Conservation (phyloP, 1,284 basidiomycete genomes). For the Anthracocystis setariae region DNA sequence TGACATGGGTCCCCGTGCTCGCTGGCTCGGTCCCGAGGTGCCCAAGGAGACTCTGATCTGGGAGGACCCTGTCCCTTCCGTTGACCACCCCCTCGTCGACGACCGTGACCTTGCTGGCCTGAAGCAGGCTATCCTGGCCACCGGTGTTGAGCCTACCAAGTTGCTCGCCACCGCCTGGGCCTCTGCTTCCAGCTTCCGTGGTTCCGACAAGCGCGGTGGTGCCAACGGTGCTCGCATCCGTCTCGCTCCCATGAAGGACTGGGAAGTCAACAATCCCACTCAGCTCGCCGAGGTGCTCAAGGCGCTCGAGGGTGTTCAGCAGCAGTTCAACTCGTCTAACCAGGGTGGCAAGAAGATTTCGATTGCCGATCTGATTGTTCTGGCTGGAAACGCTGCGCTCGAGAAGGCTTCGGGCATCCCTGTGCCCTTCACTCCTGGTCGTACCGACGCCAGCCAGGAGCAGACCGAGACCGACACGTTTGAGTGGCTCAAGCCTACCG, state of each 20-base stretch:
- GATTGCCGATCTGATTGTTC: conserved; percentile 42
- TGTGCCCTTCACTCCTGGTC: conserved; percentile 44
- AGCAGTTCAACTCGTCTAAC: conserved; percentile 42
- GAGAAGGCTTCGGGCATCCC: conserved; percentile 43
- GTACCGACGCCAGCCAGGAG: conserved; percentile 37
- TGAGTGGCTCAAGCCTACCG: conserved; percentile 34
- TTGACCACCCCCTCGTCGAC: conserved; percentile 34
- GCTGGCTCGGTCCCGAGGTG: conserved; percentile 43
- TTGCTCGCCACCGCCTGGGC: conserved; percentile 38
- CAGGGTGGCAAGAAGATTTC: conserved; percentile 45
- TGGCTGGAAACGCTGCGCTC: conserved; percentile 43
- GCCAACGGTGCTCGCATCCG: conserved; percentile 44
- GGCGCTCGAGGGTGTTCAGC: conserved; percentile 41
- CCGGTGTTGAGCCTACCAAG: conserved; percentile 41
- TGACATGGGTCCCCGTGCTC: conserved; percentile 42
- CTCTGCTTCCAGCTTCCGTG: conserved; percentile 39
- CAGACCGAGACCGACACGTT: conserved; percentile 39
- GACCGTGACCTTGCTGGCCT: conserved; percentile 39
- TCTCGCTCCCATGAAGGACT: conserved; percentile 46
- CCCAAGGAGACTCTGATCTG: conserved; percentile 42
- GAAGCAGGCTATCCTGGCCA: conserved; percentile 41
- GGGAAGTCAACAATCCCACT: conserved; percentile 43
- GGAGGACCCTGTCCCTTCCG: conserved; percentile 36
- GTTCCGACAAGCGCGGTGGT: conserved; percentile 42
- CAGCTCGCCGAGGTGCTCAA: conserved; percentile 35